phyloP scores from a whole-genome alignment of 768 basidiomycete species.

The Boletellus sp. region DNA sequence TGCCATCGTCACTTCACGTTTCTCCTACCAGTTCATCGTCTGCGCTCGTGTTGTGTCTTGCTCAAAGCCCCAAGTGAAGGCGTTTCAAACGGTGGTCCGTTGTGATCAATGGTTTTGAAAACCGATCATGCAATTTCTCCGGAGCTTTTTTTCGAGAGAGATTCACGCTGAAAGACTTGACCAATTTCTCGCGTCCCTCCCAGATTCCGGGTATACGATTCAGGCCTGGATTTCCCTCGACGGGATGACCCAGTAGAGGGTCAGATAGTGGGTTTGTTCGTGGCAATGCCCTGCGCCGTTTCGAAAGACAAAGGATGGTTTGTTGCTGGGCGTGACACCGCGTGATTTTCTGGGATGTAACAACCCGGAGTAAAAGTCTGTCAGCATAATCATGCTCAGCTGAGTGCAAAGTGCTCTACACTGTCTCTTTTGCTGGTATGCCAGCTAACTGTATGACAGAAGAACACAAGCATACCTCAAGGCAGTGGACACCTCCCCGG shows the following conservation, averaged over 20 bases:
- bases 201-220: conserved; percentile 1
- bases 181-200: neutral
- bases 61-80: neutral
- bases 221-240: neutral
- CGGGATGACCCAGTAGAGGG: neutral
- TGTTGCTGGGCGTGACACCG: neutral
- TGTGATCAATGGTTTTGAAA: neutral
- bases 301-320: neutral
- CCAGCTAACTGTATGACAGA: neutral
- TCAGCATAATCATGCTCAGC: neutral
- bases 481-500: neutral
- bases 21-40: neutral
- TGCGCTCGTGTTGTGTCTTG: neutral
- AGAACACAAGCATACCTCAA: too few species aligned
- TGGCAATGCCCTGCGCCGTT: neutral
- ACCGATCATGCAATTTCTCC: neutral
- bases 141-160: neutral
- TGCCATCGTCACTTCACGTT: too few species aligned
- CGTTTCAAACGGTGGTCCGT: neutral
- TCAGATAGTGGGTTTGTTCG: neutral
- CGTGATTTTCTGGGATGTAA: neutral
- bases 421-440: neutral
- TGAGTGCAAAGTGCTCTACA: neutral
- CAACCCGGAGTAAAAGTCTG: neutral
- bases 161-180: neutral